Evolutionary conservation across 2,329 filamentous ascomycete genomes (phyloP), one percentile per base, ranked within the genome.

Genomic region (Exophiala viscosa): DNA sequence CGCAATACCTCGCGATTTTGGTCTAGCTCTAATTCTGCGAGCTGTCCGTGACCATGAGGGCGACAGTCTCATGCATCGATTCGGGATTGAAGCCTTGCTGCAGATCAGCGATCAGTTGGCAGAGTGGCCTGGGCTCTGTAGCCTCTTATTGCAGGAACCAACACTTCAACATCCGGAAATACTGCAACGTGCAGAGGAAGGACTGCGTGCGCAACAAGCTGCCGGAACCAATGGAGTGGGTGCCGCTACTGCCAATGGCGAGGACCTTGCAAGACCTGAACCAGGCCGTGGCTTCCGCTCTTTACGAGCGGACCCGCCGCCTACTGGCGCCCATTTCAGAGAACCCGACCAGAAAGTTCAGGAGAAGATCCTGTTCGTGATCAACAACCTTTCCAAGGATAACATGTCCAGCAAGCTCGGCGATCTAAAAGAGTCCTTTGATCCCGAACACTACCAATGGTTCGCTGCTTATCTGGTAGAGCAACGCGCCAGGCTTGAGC

Each of bases 21-120:
- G 89, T n/a, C 76, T 97, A 13, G 90, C 88, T 13, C 96, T 99
- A 90, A 95, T 99, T 58, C 76, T 97, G n/a, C 91, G 99, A 69
- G 90, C 93, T 10, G 90, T 99, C 18, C 82, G 89, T 59, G 90
- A 96, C 59, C 89, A 93, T 64, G 75, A 80, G 31, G 83, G 87
- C 0, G 87, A 95, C 31, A 85, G 91, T 55, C 85, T 89, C 1
- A 97, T 99, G 93, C 97, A 93, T 76, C 96, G 96, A 65, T 99
- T 99, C 67, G 93, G 95, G 9, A 79, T 99, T 10, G 93, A 99
- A 68, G 93, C 93, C 13, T 80, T 99, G 55, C 86, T 96, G 67
- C 90, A 97, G 69, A 81, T 97, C 48, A 85, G 90, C 50, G 79
- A 83, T 35, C 84, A 93, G 36, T 83, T 99, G 44, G 80, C 84